Evolutionary conservation across 2,329 filamentous ascomycete species (phyloP).

Genomic region (Cladosporium sp.): DNA sequence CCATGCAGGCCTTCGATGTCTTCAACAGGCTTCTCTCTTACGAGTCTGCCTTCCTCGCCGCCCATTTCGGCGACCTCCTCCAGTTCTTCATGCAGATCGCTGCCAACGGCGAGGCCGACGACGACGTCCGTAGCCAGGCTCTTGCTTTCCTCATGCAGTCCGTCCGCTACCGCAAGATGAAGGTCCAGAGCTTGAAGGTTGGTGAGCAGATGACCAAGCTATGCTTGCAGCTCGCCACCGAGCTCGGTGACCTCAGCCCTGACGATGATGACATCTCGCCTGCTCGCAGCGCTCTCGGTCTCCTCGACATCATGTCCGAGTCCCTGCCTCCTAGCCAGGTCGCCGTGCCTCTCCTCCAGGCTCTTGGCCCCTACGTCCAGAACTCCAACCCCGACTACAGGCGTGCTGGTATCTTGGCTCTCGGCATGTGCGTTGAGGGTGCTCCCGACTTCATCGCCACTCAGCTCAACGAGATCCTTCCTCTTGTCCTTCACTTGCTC

Average conservation of each 20-base stretch:
- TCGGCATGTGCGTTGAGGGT: conserved; percentile 93
- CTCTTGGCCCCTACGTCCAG: conserved; percentile 78
- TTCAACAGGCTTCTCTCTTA: conserved; percentile 94
- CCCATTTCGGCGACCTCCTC: conserved; percentile 85
- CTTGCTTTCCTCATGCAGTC: conserved; percentile 92
- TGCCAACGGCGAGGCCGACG: conserved; percentile 72
- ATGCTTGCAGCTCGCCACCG: conserved; percentile 83
- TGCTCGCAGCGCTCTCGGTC: conserved; percentile 76
- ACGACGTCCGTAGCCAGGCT: conserved; percentile 85
- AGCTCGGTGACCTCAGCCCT: conserved; percentile 71
- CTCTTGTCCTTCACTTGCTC: conserved; percentile 78
- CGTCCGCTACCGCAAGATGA: conserved; percentile 89
- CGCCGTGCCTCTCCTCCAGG: conserved; percentile 85
- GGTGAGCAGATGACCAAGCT: conserved; percentile 85
- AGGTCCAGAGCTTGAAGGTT: conserved; percentile 87
- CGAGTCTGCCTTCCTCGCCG: conserved; percentile 78
- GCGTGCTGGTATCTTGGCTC: conserved; percentile 84
- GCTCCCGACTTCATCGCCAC: conserved; percentile 96
- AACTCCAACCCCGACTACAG: conserved; percentile 74
- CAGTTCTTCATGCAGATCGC: conserved; percentile 92
- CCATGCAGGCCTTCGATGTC: conserved; percentile 89
- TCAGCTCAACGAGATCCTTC: conserved; percentile 83
- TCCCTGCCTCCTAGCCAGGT: conserved; percentile 92
- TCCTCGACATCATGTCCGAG: conserved; percentile 85
- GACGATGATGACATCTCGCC: conserved; percentile 86